Conservation (phyloP, 2,329 filamentous ascomycete species). For the Neocucurbitaria cava region DNA sequence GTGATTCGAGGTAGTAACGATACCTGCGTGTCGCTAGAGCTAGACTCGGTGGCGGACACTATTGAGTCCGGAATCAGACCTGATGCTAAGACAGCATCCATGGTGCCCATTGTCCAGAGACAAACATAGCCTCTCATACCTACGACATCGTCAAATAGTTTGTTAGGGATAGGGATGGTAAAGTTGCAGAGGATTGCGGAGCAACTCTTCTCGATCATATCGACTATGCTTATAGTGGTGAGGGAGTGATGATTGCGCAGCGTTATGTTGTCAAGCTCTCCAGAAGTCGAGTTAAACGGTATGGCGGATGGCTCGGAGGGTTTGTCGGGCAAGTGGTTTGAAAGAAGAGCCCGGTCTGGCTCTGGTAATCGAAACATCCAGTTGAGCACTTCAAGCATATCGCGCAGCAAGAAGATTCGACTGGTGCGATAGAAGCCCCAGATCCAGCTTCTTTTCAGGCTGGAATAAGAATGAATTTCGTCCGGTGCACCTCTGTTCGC, state of each 20-base stretch:
- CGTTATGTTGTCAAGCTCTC: conserved; percentile 18
- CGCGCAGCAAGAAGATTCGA: conserved; percentile 36
- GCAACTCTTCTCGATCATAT: conserved; percentile 32
- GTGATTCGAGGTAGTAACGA: background rate
- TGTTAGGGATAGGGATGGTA: conserved; percentile 31
- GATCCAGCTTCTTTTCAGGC: conserved; percentile 32
- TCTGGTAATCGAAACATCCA: conserved; percentile 39
- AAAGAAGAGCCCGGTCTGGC: background rate
- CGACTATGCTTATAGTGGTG: conserved; percentile 27
- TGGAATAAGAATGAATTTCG: conserved; percentile 34
- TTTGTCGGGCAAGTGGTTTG: background rate
- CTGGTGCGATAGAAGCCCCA: conserved; percentile 42
- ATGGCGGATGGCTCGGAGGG: background rate
- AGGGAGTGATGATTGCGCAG: conserved; percentile 25
- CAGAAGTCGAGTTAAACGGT: conserved; percentile 3
- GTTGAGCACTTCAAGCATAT: conserved; percentile 39
- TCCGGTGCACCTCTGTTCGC: conserved; percentile 29
- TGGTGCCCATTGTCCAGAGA: conserved; percentile 36
- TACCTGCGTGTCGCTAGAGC: background rate
- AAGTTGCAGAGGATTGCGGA: conserved; percentile 34
- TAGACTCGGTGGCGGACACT: conserved; percentile 6
- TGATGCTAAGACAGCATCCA: conserved; percentile 33
- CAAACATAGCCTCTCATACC: conserved; percentile 38
- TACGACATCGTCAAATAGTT: conserved; percentile 28
- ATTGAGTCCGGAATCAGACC: conserved; percentile 34